Base-by-base conservation (phyloP, 2,329 filamentous ascomycete species). In the Macroventuria anomochaeta region DNA sequence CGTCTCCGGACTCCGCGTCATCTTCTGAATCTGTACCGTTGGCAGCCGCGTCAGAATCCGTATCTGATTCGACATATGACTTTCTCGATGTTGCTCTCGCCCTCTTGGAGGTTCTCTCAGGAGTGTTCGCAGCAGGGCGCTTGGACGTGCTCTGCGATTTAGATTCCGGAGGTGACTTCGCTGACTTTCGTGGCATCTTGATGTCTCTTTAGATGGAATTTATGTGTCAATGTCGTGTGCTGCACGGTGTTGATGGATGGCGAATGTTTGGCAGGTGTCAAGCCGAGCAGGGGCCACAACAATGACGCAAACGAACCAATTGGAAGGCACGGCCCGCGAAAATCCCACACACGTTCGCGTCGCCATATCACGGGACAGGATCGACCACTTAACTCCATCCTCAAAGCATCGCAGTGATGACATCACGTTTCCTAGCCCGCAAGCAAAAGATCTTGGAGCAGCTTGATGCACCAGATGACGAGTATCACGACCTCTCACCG, bases 401-500 rank as follows among this genome's bases (percentile, higher is more conserved):
- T 8, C 23, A 5, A 2, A 15, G 11, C 21, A 43, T n/a, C n/a
- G 36, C 25, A 13, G 44, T 39, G 17, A 74, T 74, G 71, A 57
- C 64, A 34, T 63, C 51, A 32, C 67, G 66, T 15, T 80, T 80
- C 55, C 55, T 65, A 26, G 60, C 64, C 38, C 89, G 85, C 70
- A 97, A 97, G 75, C 72, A 76, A 44, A 86, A 83, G 55, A 96
- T 96, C 60, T 77, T 97, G 12, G 76, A 81, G 34, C 84, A 88
- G 61, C 85, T 97, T 3, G 79, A 85, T 7, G 80, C 86, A 3
- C 88, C 91, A 1, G 83, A 85, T 36, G 81, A 80, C 3, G 83
- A 89, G 54, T 96, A 96, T 75, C 84, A 85, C 33, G 93, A 97
- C 75, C 82, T 88, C 7, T 96, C 91, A 1, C 93, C 93, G 2